Evolutionary conservation across 208 protist species (phyloP).

Genomic region (Trypanosoma avium): DNA sequence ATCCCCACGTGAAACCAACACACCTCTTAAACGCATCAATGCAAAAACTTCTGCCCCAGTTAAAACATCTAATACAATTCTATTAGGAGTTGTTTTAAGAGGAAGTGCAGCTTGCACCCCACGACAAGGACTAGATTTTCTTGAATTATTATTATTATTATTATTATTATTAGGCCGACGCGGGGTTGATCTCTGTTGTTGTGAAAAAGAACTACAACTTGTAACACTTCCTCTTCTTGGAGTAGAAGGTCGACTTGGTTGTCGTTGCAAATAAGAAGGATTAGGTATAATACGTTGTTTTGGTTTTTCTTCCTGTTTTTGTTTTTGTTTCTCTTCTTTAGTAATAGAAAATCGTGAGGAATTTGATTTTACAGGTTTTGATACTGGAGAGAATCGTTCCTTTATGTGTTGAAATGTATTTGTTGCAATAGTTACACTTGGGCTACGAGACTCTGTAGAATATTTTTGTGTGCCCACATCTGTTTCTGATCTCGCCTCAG

Average conservation of each 20-base stretch:
- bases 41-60: conserved; percentile 78
- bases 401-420: neutral
- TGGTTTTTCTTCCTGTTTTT: neutral
- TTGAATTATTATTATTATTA: neutral
- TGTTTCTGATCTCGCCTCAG: neutral
- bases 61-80: conserved; percentile 46
- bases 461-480: neutral
- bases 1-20: conserved; percentile 66
- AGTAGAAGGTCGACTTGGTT: neutral
- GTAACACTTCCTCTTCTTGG: neutral
- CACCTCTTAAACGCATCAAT: conserved; percentile 65
- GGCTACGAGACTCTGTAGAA: neutral
- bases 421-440: neutral
- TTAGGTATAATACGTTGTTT: no score
- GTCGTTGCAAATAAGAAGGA: no score
- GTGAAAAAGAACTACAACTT: neutral
- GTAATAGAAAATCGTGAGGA: neutral
- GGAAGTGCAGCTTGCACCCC: neutral
- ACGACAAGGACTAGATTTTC: neutral
- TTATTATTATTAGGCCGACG: neutral
- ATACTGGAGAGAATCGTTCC: neutral
- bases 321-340: neutral
- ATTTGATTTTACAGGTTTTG: neutral
- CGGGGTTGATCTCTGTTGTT: neutral
- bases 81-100: conserved; percentile 30